A percentile compares a stretch with the other conserved stretches of the same genome.
These are phyloP conservation scores for Hypoxylon sp. DNA, from an alignment of 2,329 filamentous ascomycete genomes.

Conservation along the genomic window DNA sequence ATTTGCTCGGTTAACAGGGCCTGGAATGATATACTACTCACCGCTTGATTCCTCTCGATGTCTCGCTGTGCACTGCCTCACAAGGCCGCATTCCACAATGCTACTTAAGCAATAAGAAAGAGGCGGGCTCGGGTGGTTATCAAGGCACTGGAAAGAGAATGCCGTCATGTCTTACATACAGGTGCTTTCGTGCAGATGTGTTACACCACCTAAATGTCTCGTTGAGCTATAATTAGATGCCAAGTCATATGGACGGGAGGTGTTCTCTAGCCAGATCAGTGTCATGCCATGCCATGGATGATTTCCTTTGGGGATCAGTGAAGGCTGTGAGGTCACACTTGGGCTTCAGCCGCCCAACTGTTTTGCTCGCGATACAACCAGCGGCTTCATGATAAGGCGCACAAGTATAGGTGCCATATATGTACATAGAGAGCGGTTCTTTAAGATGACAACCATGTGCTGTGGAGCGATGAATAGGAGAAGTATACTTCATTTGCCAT, in stretches of 20 bases:
- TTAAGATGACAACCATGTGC: not conserved
- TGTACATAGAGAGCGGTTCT: not conserved
- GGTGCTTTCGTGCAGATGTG: conserved; percentile 36
- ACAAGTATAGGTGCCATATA: conserved; percentile 10
- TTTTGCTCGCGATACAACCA: conserved; percentile 8
- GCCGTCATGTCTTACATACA: conserved; percentile 39
- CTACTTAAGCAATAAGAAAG: conserved; percentile 24
- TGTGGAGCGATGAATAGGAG: conserved; percentile 20
- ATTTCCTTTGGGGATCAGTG: conserved; percentile 23
- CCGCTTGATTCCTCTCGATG: conserved; percentile 31
- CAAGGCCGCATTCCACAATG: conserved; percentile 32
- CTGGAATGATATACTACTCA: conserved; percentile 31
- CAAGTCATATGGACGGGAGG: conserved; percentile 36
- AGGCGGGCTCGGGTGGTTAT: conserved; percentile 22
- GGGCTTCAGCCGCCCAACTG: conserved; percentile 14
- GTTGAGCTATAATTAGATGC: conserved; percentile 43
- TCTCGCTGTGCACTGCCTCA: conserved; percentile 37
- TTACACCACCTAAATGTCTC: conserved; percentile 41
- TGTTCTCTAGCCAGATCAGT: conserved; percentile 24
- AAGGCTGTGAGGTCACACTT: conserved; percentile 42
- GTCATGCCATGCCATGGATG: conserved; percentile 30
- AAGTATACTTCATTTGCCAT: conserved; percentile 2
- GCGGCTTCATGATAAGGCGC: not conserved
- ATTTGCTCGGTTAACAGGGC: conserved; percentile 22
- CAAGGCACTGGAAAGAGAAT: conserved; percentile 19